Conservation (phyloP, 768 basidiomycete species). For the Lactifluus piperatus region DNA sequence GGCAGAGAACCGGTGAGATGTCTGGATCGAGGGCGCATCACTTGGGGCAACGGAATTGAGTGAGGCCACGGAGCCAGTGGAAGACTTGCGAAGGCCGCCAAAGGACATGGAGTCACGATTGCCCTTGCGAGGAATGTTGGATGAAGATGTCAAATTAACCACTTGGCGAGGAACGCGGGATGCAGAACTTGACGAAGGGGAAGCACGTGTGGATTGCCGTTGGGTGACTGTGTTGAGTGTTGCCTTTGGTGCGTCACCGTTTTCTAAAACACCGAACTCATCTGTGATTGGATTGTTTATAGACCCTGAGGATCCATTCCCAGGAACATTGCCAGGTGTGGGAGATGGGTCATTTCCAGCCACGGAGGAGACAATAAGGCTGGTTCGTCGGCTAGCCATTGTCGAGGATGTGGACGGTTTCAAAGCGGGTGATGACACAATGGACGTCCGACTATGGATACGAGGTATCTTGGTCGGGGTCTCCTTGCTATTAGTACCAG, state of each 20-base stretch:
- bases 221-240: constrained; percentile 37
- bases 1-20: constrained; percentile 64
- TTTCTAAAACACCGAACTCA: constrained; percentile 79
- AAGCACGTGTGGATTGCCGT: constrained; percentile 53
- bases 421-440: constrained; percentile 61
- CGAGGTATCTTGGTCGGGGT: constrained; percentile 92
- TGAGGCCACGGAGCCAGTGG: constrained; percentile 72
- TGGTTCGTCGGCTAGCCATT: constrained; percentile 53
- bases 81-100: constrained; percentile 70
- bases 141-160: constrained; percentile 37
- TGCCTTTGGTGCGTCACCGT: constrained; percentile 39
- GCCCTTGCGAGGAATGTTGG: constrained; percentile 48
- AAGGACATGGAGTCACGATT: constrained; percentile 78
- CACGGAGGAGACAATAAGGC: constrained; percentile 42
- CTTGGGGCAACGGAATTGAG: constrained; percentile 43
- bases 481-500: constrained; percentile 55
- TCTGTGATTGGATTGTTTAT: constrained; percentile 31
- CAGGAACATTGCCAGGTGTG: constrained; percentile 33
- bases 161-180: constrained; percentile 64
- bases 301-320: constrained; percentile 15
- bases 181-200: constrained; percentile 46
- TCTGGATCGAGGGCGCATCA: constrained; percentile 21
- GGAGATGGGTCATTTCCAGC: constrained; percentile 63
- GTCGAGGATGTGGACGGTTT: constrained; percentile 40
- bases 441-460: constrained; percentile 78